These are phyloP conservation scores for Pseudonitzschia pungens DNA, from an alignment of 108 stramenopile species.

Conservation along the genomic window DNA sequence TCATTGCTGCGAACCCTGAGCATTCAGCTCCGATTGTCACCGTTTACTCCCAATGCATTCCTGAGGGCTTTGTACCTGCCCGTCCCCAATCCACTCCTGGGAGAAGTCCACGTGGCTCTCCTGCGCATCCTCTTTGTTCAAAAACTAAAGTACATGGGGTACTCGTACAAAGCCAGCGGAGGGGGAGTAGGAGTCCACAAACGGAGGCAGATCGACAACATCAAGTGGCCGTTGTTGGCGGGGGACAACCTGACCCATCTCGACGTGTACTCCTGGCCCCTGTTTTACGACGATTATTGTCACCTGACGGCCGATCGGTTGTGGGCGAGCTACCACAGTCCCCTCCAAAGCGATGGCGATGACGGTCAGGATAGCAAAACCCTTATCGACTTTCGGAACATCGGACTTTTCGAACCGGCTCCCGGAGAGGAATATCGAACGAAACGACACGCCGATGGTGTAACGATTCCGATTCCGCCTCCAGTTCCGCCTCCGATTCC, in stretches of 20 bases:
- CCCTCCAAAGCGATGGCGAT: not conserved
- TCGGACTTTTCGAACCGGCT: conserved; percentile 19
- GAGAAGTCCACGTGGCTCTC: conserved; percentile 71
- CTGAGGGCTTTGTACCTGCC: conserved; percentile 65
- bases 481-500: not conserved
- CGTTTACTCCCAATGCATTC: conserved; percentile 78
- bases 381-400: conserved; percentile 33
- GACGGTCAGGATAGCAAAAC: conserved; percentile 1
- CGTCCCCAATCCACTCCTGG: conserved; percentile 59
- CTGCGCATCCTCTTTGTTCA: conserved; percentile 56
- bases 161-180: conserved; percentile 48
- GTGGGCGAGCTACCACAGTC: conserved; percentile 36
- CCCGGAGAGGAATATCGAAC: conserved; percentile 12
- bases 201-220: conserved; percentile 37
- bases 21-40: conserved; percentile 60
- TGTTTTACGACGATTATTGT: conserved; percentile 82
- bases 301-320: conserved; percentile 64
- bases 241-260: conserved; percentile 77
- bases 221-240: conserved; percentile 46
- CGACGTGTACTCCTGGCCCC: conserved; percentile 75
- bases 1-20: conserved; percentile 76
- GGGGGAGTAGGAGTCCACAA: conserved; percentile 19
- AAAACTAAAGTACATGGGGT: conserved; percentile 45
- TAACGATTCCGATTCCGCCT: not conserved
- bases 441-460: conserved; percentile 11